Conservation (phyloP, 495 filamentous ascomycete genomes). For the Aspergillus funiculosus region DNA sequence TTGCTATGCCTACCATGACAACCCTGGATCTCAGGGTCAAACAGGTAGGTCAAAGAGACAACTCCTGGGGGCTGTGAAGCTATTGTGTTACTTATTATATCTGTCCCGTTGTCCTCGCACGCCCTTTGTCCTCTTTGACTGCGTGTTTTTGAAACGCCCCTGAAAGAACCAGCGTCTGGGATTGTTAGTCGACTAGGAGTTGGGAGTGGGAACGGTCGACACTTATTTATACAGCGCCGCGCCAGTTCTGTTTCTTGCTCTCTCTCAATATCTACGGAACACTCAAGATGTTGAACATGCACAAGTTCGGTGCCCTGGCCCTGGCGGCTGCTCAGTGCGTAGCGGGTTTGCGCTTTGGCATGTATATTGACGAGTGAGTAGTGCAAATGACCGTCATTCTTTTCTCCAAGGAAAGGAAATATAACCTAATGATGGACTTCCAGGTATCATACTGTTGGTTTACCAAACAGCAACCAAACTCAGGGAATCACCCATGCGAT, state of each 20-base stretch:
- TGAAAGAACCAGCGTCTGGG: no score
- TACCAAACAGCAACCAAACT: slow-evolving; percentile 26
- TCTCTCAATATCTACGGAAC: not conserved
- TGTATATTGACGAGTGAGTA: slow-evolving; percentile 41
- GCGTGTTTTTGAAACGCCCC: no score
- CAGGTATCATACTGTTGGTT: slow-evolving; percentile 30
- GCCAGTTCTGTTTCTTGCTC: not conserved
- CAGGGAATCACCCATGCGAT: slow-evolving; percentile 50
- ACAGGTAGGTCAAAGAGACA: not conserved
- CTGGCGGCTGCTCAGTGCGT: slow-evolving; percentile 32
- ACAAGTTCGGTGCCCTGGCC: slow-evolving; percentile 27
- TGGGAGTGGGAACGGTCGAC: no score
- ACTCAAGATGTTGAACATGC: slow-evolving; percentile 18
- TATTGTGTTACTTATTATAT: not conserved
- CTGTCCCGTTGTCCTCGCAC: no score
- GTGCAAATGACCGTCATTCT: no score
- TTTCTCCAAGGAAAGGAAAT: no score
- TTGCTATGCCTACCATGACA: slow-evolving; percentile 1
- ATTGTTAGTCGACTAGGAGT: no score
- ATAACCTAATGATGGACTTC: not conserved
- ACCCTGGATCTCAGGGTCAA: not conserved
- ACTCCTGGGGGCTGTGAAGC: not conserved
- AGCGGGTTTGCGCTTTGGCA: slow-evolving; percentile 28
- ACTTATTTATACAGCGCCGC: no score
- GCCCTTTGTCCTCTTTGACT: no score